These are phyloP conservation scores for Blastocystis sp. DNA, from an alignment of 352 stramenopile species.

Conservation along the genomic window DNA sequence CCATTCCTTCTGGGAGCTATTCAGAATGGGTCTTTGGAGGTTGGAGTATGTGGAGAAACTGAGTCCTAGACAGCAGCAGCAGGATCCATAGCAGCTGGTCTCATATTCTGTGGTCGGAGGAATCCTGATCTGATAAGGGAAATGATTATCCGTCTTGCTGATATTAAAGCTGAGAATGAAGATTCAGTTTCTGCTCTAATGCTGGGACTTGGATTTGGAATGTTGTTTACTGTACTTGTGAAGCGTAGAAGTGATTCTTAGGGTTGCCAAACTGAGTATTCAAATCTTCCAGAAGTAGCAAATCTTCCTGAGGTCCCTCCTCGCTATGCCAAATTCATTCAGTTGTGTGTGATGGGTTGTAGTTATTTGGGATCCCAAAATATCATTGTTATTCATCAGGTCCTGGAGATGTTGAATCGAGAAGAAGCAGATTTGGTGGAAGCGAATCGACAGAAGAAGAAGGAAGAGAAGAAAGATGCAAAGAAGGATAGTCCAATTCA, in stretches of 20 bases:
- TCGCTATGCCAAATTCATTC: background rate
- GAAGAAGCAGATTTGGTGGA: background rate
- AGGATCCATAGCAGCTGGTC: background rate
- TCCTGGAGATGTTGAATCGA: background rate
- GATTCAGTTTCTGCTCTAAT: background rate
- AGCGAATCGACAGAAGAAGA: background rate
- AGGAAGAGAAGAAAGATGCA: background rate
- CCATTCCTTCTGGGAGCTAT: background rate
- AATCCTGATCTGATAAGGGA: background rate
- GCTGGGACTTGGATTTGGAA: background rate
- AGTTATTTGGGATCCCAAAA: constrained; percentile 22
- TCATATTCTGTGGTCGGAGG: constrained; percentile 22
- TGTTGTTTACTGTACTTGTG: background rate
- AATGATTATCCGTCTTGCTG: background rate
- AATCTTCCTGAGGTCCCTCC: background rate
- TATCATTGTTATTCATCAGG: constrained; percentile 30
- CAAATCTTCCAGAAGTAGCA: background rate
- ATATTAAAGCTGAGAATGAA: background rate
- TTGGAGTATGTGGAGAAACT: too few species aligned
- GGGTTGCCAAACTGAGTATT: background rate
- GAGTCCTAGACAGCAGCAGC: too few species aligned
- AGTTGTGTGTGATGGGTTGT: background rate
- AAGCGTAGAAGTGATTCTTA: background rate
- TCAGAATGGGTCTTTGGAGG: background rate
- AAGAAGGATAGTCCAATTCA: background rate